Evolutionary conservation across 495 filamentous ascomycete genomes (phyloP).

Genomic region (Aspergillus cavernicola): DNA sequence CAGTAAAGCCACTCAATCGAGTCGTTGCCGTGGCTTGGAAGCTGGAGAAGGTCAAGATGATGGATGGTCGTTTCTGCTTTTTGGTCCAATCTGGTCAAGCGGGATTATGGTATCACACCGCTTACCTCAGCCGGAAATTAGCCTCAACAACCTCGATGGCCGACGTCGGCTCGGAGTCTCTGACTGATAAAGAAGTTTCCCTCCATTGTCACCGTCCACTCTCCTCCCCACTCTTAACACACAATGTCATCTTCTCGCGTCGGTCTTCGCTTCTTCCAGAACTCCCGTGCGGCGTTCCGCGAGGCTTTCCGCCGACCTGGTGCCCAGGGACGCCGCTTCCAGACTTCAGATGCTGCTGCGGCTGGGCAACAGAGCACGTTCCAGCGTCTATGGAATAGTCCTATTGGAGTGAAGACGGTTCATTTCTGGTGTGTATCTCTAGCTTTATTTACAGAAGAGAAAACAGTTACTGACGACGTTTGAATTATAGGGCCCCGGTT

Average conservation of each 20-base stretch:
- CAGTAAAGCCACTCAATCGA: too few relatives aligned
- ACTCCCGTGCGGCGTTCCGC: constrained; percentile 51
- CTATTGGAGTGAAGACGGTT: constrained; percentile 88
- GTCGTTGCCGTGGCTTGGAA: too few relatives aligned
- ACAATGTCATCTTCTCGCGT: constrained; percentile 45
- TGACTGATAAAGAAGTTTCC: constrained; percentile 1
- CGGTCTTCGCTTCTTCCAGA: constrained; percentile 49
- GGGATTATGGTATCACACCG: constrained; percentile 23
- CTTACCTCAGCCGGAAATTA: constrained; percentile 36
- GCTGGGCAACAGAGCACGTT: constrained; percentile 55
- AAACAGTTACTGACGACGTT: constrained; percentile 15
- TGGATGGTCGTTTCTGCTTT: too few relatives aligned
- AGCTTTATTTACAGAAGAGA: neutral
- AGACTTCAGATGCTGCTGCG: constrained; percentile 57
- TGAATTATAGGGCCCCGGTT: constrained; percentile 70
- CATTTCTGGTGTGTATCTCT: constrained; percentile 80
- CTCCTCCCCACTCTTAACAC: constrained; percentile 15
- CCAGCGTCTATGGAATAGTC: constrained; percentile 79
- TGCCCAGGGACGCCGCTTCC: constrained; percentile 58
- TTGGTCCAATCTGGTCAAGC: constrained; percentile 27
- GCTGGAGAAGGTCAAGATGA: constrained; percentile 4
- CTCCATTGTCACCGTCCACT: constrained; percentile 19
- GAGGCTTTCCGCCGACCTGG: constrained; percentile 51
- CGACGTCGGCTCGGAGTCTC: constrained; percentile 18
- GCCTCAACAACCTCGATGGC: constrained; percentile 13